Evolutionary conservation across 2,329 filamentous ascomycete species (phyloP).

Genomic region (Setomelanomma holmii): DNA sequence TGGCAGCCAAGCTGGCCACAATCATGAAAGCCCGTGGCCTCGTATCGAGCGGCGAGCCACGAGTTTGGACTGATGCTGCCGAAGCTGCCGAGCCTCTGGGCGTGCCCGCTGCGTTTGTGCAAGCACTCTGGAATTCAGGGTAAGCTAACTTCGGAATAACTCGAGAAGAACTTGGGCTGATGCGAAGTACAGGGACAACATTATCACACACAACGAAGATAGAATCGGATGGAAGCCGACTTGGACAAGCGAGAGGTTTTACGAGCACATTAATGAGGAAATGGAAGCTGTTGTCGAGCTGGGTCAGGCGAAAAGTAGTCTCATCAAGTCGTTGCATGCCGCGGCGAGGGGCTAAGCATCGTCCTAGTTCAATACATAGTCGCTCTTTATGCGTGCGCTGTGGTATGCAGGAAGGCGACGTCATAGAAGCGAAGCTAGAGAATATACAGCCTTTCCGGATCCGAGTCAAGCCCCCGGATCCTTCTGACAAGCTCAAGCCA

Average conservation of each 20-base stretch:
- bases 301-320: conserved; percentile 12
- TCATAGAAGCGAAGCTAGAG: neutral
- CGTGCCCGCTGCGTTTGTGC: conserved; percentile 6
- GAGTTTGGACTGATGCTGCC: conserved; percentile 2
- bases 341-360: neutral
- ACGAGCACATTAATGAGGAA: conserved; percentile 7
- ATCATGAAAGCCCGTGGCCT: conserved; percentile 3
- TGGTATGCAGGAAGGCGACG: neutral
- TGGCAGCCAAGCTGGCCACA: neutral
- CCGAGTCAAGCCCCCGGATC: neutral
- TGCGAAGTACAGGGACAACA: neutral
- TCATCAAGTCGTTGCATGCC: conserved; percentile 13
- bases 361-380: neutral
- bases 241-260: conserved; percentile 4
- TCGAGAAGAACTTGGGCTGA: neutral
- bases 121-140: conserved; percentile 9
- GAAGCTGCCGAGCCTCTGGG: conserved; percentile 5
- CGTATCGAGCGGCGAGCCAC: neutral
- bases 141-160: neutral
- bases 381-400: neutral
- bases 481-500: neutral
- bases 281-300: conserved; percentile 10
- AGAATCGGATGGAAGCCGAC: conserved; percentile 6
- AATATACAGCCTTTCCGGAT: neutral
- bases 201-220: neutral